Conservation (phyloP, 2,329 filamentous ascomycete genomes). For the Ilyonectria destructans region DNA sequence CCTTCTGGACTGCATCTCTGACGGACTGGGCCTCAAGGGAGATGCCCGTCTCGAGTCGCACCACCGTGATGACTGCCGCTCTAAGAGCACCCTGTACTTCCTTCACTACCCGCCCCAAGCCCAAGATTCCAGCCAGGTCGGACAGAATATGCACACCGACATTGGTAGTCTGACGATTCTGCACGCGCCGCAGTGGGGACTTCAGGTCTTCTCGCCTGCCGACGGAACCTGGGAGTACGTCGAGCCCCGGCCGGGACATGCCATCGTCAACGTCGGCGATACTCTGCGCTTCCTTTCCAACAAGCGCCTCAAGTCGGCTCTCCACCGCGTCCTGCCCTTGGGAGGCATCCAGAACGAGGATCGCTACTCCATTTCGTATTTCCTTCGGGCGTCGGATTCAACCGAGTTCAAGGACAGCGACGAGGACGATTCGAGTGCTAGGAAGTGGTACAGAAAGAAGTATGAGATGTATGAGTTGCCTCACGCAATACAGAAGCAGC, state of each 20-base stretch:
- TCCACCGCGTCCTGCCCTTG: constrained; percentile 25
- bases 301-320: constrained; percentile 22
- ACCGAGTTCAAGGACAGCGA: constrained; percentile 32
- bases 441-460: constrained; percentile 27
- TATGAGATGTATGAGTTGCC: constrained; percentile 26
- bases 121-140: constrained; percentile 24
- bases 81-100: constrained; percentile 16
- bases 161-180: constrained; percentile 30
- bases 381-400: constrained; percentile 24
- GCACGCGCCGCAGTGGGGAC: constrained; percentile 32
- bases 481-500: constrained; percentile 18
- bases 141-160: constrained; percentile 37
- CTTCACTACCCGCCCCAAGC: constrained; percentile 10
- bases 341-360: constrained; percentile 24
- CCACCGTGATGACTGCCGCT: constrained; percentile 12
- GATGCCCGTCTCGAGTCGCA: not conserved
- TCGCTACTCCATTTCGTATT: constrained; percentile 30
- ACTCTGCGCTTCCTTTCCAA: constrained; percentile 31
- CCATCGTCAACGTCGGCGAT: constrained; percentile 11
- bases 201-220: not conserved
- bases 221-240: not conserved
- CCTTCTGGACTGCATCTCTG: constrained; percentile 2
- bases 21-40: constrained; percentile 8
- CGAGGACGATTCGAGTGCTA: constrained; percentile 27
- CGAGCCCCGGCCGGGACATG: constrained; percentile 4